phyloP scores from a whole-genome alignment of 306 rosid genomes.

The Phaseolus lunatus region DNA sequence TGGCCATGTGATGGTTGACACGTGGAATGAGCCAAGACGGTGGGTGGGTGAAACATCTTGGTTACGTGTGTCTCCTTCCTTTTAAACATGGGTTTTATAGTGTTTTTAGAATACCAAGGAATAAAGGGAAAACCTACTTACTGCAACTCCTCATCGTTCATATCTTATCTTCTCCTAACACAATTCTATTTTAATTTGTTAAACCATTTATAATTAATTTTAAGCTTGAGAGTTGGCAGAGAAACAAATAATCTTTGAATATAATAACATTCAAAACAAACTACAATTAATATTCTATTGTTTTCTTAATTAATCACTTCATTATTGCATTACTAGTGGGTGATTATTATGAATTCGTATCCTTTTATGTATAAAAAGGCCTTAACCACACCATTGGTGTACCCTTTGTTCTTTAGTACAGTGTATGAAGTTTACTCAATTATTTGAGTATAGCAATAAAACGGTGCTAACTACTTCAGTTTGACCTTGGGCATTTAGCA shows the following conservation, averaged over 20 bases:
- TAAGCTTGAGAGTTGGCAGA: background rate
- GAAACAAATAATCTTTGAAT: background rate
- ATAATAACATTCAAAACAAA: background rate
- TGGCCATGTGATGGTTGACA: constrained; percentile 31
- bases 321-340: background rate
- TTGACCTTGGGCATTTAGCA: constrained; percentile 27
- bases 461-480: constrained; percentile 1
- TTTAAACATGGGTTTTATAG: background rate
- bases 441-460: constrained; percentile 22
- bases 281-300: background rate
- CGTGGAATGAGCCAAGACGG: constrained; percentile 31
- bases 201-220: no score
- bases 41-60: constrained; percentile 21
- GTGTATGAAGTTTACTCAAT: no score
- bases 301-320: background rate
- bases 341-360: background rate
- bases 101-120: constrained; percentile 21
- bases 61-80: constrained; percentile 1
- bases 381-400: constrained; percentile 25
- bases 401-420: constrained; percentile 40
- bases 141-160: background rate
- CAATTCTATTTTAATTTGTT: background rate
- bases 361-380: constrained; percentile 37
- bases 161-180: constrained; percentile 3
- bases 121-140: background rate